These are phyloP conservation scores for Ilyonectria robusta DNA, from an alignment of 2,329 filamentous ascomycete genomes.

Conservation along the genomic window DNA sequence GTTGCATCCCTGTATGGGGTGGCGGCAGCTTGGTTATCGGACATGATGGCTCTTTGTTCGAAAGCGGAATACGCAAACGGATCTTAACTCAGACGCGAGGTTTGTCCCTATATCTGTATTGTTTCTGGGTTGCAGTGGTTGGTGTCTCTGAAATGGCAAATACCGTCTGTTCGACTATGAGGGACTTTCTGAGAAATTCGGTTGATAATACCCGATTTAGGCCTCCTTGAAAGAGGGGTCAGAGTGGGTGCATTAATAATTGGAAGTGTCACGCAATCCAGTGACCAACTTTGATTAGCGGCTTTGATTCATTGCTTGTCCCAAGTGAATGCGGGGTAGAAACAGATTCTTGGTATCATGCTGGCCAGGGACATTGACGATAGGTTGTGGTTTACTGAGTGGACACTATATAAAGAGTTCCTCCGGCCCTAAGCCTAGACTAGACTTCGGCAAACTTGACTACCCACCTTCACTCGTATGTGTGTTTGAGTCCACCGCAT, in stretches of 20 bases:
- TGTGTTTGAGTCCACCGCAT: too few species aligned
- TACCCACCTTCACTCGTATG: too few species aligned
- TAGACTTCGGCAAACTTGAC: too few species aligned
- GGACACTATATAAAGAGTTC: too few species aligned
- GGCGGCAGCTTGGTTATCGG: neutral
- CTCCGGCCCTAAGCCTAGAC: too few species aligned
- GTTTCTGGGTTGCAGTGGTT: neutral
- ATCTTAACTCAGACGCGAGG: neutral
- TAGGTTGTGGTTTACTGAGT: neutral
- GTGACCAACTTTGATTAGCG: neutral
- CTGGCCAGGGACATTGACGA: neutral
- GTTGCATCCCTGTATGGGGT: slow-evolving; percentile 8
- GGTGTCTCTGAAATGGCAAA: neutral
- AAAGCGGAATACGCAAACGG: neutral
- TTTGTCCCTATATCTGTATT: neutral
- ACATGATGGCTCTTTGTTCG: neutral
- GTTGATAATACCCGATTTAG: neutral
- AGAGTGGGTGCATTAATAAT: neutral
- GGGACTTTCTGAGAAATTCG: neutral
- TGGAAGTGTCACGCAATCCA: neutral
- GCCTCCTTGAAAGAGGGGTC: neutral
- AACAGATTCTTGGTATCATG: neutral
- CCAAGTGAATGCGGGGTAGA: neutral
- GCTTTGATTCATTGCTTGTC: neutral
- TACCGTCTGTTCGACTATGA: neutral